These are phyloP conservation scores for Nidula microcarpa DNA, from an alignment of 768 basidiomycete genomes.

Conservation along the genomic window DNA sequence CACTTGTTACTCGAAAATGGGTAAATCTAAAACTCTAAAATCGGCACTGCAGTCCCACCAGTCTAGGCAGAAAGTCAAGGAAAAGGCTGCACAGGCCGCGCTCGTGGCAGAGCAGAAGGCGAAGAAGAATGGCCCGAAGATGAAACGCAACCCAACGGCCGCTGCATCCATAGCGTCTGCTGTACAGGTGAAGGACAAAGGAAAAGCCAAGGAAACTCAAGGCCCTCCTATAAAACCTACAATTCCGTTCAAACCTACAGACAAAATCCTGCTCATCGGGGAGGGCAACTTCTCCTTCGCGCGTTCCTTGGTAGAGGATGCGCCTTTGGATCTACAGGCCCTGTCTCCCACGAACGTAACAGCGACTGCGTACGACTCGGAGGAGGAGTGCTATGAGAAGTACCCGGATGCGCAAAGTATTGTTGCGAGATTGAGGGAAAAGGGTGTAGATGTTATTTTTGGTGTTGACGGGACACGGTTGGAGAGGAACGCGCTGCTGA, in stretches of 20 bases:
- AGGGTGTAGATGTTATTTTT: slow-evolving; percentile 74
- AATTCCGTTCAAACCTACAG: slow-evolving; percentile 62
- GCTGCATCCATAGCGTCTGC: neutral
- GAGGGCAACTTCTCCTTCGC: slow-evolving; percentile 97
- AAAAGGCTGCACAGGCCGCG: slow-evolving; percentile 49
- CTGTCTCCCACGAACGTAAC: slow-evolving; percentile 67
- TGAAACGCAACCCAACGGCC: slow-evolving; percentile 7
- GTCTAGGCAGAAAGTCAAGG: slow-evolving; percentile 56
- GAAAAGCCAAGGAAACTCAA: slow-evolving; percentile 25
- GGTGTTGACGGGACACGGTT: slow-evolving; percentile 81
- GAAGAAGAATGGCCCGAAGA: slow-evolving; percentile 23
- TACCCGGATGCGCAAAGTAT: slow-evolving; percentile 72
- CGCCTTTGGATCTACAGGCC: slow-evolving; percentile 43
- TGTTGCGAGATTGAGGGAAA: slow-evolving; percentile 47
- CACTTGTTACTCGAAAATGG: slow-evolving; percentile 22
- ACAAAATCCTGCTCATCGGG: slow-evolving; percentile 76
- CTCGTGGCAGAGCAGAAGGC: slow-evolving; percentile 48
- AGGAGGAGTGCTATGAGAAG: slow-evolving; percentile 73
- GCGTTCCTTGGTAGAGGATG: slow-evolving; percentile 57
- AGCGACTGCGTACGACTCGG: slow-evolving; percentile 83
- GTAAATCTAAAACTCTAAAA: slow-evolving; percentile 60
- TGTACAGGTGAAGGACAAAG: slow-evolving; percentile 26
- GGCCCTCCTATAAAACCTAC: slow-evolving; percentile 31
- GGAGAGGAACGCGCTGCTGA: slow-evolving; percentile 54
- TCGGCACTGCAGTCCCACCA: slow-evolving; percentile 69